Evolutionary conservation across 31 red algal species (phyloP), one percentile per base, ranked within the genome.

Genomic region (Odonthalia washingtoniensis): DNA sequence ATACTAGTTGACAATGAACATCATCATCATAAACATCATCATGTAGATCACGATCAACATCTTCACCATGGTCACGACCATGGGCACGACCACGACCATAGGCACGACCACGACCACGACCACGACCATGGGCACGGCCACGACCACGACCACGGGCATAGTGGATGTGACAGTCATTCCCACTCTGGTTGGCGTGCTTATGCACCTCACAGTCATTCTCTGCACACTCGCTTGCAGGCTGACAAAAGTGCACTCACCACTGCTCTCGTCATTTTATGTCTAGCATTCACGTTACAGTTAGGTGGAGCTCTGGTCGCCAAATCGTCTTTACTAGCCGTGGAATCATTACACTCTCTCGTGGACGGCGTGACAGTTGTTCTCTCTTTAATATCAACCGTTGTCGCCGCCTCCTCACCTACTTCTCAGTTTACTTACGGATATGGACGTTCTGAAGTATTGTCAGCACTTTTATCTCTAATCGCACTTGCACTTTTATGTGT

Each of bases 341-440:
- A 94, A 72, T 75, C 91, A 1, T 38, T 88, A n/a, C 91, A 94
- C 65, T 77, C 85, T 18, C 46, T 65, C 28, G 65, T 94, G 69
- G 91, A 94, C 75, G 85, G 91, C 41, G 65, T 94, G 28, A 94
- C 84, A 28, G 91, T 94, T 0, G 79, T 94, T 3, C 79, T 94
- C 39, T 87, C 91, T 34, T 78, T 94, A 14, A 69, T 94, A 3
- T 87, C 91, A 31, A 84, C 77, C 24, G 1, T 84, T n/a, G 80
- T 94, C 17, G 77, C 80, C 0, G 66, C 77, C 14, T 68, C 84
- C 40, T 4, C 63, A 12, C 77, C 91, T 0, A 76, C 85, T n/a
- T 28, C 31, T 3, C 35, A 61, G 40, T 79, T 79, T 36, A 74
- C 85, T 6, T 94, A 88, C 60, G 91, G 91, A 17, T 88, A 86